Conservation (phyloP, 805 yeast genomes). For the Kodamaea restingae region DNA sequence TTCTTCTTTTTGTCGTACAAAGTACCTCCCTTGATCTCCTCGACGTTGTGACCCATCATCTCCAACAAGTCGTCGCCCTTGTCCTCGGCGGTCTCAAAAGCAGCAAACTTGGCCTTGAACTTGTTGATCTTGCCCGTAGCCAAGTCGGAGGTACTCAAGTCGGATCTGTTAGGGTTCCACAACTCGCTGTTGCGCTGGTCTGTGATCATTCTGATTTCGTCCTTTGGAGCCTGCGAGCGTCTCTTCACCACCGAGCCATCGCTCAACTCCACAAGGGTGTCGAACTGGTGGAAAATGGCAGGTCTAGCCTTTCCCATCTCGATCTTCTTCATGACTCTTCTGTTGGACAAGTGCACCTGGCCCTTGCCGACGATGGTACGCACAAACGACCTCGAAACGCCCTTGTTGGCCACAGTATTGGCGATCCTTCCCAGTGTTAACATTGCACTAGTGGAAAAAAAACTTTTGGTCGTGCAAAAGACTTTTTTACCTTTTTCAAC, state of each 20-base stretch:
- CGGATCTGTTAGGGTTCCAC: slow-evolving; percentile 87
- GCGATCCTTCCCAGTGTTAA: not conserved
- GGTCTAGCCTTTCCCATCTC: slow-evolving; percentile 86
- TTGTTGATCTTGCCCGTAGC: slow-evolving; percentile 77
- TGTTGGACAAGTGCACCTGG: slow-evolving; percentile 40
- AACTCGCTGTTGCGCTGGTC: slow-evolving; percentile 84
- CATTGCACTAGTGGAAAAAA: not conserved
- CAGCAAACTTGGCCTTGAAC: slow-evolving; percentile 64
- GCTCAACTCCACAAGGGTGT: slow-evolving; percentile 81
- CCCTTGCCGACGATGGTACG: slow-evolving; percentile 21
- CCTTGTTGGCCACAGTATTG: not conserved
- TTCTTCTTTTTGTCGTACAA: slow-evolving; percentile 45
- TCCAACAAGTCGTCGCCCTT: slow-evolving; percentile 45
- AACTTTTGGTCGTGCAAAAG: not conserved
- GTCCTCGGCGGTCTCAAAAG: slow-evolving; percentile 27
- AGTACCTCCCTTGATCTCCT: slow-evolving; percentile 55
- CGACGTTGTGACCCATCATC: slow-evolving; percentile 54
- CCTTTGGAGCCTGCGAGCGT: slow-evolving; percentile 83
- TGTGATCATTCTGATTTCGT: slow-evolving; percentile 75
- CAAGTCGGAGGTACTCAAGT: slow-evolving; percentile 67
- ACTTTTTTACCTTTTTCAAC: not conserved
- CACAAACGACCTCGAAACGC: slow-evolving; percentile 7
- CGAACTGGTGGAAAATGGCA: slow-evolving; percentile 86
- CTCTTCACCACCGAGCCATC: slow-evolving; percentile 90
- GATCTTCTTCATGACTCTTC: slow-evolving; percentile 67